A percentile compares a stretch with the other conserved stretches of the same genome.
These are phyloP conservation scores for Teunomyces kruisii DNA, from an alignment of 805 yeast species.

Conservation along the genomic window DNA sequence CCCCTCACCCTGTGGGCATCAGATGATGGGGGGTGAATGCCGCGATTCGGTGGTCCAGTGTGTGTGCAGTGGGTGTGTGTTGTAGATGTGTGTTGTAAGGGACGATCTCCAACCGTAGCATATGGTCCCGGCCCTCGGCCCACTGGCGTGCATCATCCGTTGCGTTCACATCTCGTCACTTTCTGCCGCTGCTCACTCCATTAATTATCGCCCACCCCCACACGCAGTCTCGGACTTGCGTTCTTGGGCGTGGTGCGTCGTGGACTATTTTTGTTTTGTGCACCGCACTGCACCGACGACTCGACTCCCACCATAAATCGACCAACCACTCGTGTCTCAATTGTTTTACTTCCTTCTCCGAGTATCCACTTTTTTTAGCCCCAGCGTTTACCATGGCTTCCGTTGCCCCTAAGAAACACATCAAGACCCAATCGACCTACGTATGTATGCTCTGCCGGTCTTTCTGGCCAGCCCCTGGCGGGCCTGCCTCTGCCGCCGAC, in stretches of 20 bases:
- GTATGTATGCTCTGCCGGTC: constrained; percentile 37
- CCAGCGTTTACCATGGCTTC: constrained; percentile 8
- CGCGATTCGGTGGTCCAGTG: too few relatives aligned
- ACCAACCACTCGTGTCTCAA: constrained; percentile 3
- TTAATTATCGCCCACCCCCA: too few relatives aligned
- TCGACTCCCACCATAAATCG: constrained; percentile 1
- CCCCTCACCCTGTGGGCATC: not conserved
- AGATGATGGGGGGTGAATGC: too few relatives aligned
- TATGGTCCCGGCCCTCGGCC: too few relatives aligned
- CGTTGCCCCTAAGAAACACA: constrained; percentile 51
- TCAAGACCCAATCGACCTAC: constrained; percentile 69
- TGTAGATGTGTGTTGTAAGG: too few relatives aligned
- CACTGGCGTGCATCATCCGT: too few relatives aligned
- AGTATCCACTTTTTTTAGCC: not conserved
- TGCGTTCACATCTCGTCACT: too few relatives aligned
- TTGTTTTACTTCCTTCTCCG: not conserved
- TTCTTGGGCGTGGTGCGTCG: not conserved
- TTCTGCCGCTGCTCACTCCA: too few relatives aligned
- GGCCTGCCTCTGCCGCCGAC: too few relatives aligned
- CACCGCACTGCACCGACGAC: not conserved
- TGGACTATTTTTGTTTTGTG: constrained; percentile 1
- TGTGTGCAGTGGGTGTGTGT: too few relatives aligned
- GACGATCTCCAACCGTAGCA: too few relatives aligned
- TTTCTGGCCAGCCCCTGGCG: not conserved
- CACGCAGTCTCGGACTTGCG: not conserved